Conservation (phyloP, 2,329 filamentous ascomycete species). For the Aspergillus fructus region DNA sequence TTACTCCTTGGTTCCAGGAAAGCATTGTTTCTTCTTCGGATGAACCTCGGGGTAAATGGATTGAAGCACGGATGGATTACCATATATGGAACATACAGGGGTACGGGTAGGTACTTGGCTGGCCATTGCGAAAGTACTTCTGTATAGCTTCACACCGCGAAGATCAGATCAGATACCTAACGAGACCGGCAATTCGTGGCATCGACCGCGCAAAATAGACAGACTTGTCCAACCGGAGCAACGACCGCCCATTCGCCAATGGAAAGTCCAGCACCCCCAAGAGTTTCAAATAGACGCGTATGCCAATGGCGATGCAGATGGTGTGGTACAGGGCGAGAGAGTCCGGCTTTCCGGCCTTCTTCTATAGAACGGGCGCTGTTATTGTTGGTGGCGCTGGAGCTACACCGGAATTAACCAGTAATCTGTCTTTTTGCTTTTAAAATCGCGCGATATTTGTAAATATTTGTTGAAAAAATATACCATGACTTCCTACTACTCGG, state of each 20-base stretch:
- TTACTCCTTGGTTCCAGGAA: not conserved
- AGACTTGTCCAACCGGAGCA: not conserved
- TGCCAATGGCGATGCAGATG: conserved; percentile 4
- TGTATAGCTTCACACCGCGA: not conserved
- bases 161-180: not conserved
- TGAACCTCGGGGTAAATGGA: not conserved
- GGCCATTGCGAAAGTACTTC: not conserved
- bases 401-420: not conserved
- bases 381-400: not conserved
- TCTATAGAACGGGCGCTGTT: not conserved
- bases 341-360: not conserved
- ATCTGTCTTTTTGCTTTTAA: not conserved
- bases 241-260: conserved; percentile 10
- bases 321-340: conserved; percentile 14
- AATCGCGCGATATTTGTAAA: not conserved
- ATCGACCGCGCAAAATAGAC: not conserved
- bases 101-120: no score
- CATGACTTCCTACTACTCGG: not conserved
- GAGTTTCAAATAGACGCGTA: not conserved
- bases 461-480: not conserved
- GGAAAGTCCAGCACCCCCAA: not conserved
- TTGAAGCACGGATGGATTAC: not conserved
- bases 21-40: not conserved
- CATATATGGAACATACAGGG: no score
- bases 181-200: conserved; percentile 8